Base-by-base conservation (phyloP, 2,329 filamentous ascomycete genomes). In the Aspergillus brasiliensis region DNA sequence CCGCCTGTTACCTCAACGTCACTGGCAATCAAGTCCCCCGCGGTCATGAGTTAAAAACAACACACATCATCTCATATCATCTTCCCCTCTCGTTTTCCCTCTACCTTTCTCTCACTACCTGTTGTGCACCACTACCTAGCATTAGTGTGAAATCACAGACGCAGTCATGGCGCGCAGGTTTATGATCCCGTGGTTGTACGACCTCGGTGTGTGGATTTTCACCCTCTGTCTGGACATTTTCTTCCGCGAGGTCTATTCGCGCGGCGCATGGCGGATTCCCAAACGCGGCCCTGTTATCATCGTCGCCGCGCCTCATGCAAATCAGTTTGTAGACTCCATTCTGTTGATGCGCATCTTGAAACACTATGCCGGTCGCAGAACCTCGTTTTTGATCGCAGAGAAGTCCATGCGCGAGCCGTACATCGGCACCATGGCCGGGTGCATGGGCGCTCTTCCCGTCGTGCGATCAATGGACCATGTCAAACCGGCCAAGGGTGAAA, bases 281-380 rank as follows among this genome's bases (percentile, higher is more conserved):
- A 88, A 90, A 70, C 85, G 87, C 64, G 95, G 93, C 0, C 93
- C 95, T 1, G 86, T 99, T 64, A 91, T 99, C 61, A 95, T 99
- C 71, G 95, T 99, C 67, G 95, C 93, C 47, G 95, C 94, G 57
- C 95, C 95, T 66, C 95, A 99, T 82, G 94, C 94, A 61, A 99
- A 99, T 76, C 92, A 95, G 89, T 99, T 99, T 69, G 93, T 98
- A 73, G 95, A 99, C 72, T 94, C 92, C 56, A 84, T 99, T 54
- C 90, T 98, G 67, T 85, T 99, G 55, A 96, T 97, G 86, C 89
- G 93, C 65, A 92, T 92, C 13, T 86, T 98, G 59, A 90, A 91
- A 65, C 89, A 86, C 72, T 93, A 97, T 80, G 90, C 92, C 57
- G 88, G 90, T 66, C 91, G 95, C 67, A 91, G 95, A 56, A 91